These are phyloP conservation scores for Ormosia emarginata DNA, from an alignment of 306 rosid genomes.

Conservation along the genomic window DNA sequence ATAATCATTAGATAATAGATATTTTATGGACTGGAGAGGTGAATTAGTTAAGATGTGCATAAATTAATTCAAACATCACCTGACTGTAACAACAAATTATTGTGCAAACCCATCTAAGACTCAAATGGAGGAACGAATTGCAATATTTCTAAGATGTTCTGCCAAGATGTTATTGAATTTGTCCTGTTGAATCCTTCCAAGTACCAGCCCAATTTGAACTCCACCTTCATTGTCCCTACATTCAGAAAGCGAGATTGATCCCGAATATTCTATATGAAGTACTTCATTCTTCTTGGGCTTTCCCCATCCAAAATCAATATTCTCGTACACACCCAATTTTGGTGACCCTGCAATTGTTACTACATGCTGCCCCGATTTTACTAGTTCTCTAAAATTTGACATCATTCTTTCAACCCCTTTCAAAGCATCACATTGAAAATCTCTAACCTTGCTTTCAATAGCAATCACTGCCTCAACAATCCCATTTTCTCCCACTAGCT, in stretches of 20 bases:
- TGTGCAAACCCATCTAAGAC: no score
- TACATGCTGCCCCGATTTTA: neutral
- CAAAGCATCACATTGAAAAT: neutral
- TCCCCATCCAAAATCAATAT: conserved; percentile 21
- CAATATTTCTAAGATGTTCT: neutral
- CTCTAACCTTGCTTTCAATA: conserved; percentile 19
- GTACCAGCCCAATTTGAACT: conserved; percentile 12
- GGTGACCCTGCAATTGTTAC: neutral
- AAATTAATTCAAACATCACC: no score
- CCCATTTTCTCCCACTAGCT: conserved; percentile 32
- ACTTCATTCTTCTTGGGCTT: conserved; percentile 5
- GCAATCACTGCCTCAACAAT: conserved; percentile 24
- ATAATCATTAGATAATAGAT: no score
- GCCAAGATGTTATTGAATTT: neutral
- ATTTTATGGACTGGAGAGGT: no score
- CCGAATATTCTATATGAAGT: neutral
- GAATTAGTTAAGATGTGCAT: no score
- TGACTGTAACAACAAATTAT: no score
- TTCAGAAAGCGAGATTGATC: neutral
- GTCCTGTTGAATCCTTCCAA: neutral
- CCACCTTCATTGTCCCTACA: conserved; percentile 1
- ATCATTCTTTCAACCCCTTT: conserved; percentile 22
- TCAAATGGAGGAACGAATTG: no score
- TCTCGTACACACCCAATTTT: neutral
- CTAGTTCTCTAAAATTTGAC: neutral